Evolutionary conservation across 345 rosid species (phyloP).

Genomic region (Linum usitatissimum): DNA sequence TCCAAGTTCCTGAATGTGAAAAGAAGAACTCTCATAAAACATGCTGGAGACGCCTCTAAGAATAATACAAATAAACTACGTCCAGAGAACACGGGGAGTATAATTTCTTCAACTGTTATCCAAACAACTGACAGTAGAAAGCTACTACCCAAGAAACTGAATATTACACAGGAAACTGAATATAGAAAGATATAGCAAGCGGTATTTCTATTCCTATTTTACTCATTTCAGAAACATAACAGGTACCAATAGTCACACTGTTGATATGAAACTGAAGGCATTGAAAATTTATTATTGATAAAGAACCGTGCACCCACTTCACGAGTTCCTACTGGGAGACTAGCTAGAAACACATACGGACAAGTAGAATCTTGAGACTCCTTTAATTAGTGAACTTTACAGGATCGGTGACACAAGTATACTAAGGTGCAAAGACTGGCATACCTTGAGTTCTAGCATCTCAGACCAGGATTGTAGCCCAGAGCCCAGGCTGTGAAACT

Average conservation of each 20-base stretch:
- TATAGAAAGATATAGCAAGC: not conserved
- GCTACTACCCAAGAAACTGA: not conserved
- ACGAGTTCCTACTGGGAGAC: not conserved
- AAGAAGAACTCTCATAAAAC: not conserved
- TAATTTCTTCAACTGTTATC: not conserved
- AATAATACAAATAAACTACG: no score
- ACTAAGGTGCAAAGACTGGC: slow-evolving; percentile 1
- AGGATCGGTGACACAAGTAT: not conserved
- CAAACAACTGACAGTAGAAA: not conserved
- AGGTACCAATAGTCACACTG: no score
- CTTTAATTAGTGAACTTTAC: not conserved
- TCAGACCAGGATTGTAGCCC: slow-evolving; percentile 35
- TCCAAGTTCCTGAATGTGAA: slow-evolving; percentile 42
- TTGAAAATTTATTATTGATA: not conserved
- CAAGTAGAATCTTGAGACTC: not conserved
- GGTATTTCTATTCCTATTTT: not conserved
- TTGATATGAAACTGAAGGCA: no score
- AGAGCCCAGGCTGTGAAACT: slow-evolving; percentile 26
- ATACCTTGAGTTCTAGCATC: slow-evolving; percentile 45
- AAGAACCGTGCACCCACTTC: not conserved
- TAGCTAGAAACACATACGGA: not conserved
- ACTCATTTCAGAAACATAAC: no score
- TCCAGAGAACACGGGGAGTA: not conserved
- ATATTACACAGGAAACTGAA: no score
- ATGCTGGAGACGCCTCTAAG: not conserved